These are phyloP conservation scores for Crithidia brevicula DNA, from an alignment of 208 protist species.

Conservation along the genomic window DNA sequence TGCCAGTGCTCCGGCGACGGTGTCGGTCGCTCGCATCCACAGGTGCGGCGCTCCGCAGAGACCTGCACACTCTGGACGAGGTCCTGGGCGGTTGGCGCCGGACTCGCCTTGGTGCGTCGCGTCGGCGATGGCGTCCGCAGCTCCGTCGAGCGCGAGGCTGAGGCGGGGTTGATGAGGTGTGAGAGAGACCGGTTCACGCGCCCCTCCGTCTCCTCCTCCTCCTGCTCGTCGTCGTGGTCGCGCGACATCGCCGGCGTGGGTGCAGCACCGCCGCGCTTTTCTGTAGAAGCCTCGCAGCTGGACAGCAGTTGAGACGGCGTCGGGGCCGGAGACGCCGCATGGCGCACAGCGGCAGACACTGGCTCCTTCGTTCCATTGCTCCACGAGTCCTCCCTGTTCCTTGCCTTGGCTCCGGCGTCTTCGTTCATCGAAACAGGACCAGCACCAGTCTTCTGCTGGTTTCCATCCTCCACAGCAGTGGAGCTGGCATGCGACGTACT, in stretches of 20 bases:
- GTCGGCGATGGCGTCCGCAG: conserved; percentile 17
- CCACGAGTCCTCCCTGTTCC: not conserved
- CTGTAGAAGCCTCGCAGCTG: conserved; percentile 30
- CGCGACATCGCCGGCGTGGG: conserved; percentile 19
- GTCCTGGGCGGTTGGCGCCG: conserved; percentile 27
- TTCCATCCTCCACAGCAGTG: not conserved
- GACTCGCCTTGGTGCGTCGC: conserved; percentile 20
- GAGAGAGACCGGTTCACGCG: not conserved
- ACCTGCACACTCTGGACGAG: conserved; percentile 43
- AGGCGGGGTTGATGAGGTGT: not conserved
- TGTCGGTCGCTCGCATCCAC: conserved; percentile 32
- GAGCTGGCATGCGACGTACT: not conserved
- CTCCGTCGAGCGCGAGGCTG: conserved; percentile 3
- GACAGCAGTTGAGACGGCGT: conserved; percentile 24
- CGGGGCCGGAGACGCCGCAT: conserved; percentile 27
- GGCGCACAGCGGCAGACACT: not conserved
- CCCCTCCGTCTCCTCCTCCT: not conserved
- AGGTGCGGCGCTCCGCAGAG: conserved; percentile 36
- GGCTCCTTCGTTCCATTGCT: not conserved
- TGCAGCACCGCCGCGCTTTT: conserved; percentile 31
- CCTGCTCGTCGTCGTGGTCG: not conserved
- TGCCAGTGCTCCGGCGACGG: conserved; percentile 16
- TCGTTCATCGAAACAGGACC: not conserved
- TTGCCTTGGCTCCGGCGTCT: not conserved
- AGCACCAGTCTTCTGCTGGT: not conserved